Evolutionary conservation across 2,329 filamentous ascomycete genomes (phyloP), one percentile per base, ranked within the genome.

Genomic region (Monosporascus sp.): DNA sequence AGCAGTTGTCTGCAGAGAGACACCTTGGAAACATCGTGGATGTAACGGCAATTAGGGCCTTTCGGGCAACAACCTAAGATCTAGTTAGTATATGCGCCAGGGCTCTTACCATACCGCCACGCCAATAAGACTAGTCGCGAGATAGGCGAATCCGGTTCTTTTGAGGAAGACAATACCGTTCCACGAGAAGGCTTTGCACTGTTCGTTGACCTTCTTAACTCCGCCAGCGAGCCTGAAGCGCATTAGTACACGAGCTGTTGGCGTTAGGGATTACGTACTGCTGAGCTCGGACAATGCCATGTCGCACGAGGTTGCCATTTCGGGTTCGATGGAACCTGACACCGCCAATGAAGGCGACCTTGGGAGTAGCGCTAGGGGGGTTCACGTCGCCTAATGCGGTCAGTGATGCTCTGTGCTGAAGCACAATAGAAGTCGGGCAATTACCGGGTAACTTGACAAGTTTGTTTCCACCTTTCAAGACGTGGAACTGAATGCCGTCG

Each of bases 1-100:
- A 97, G 78, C 68, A 88, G 91, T 51, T 89, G 85, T 72, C 90
- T 94, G 83, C 94, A 99, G 52, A 94, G 85, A 52, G 93, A 89
- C 64, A 96, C 89, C 73, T 90, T 96, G 67, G 83, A 77, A 43
- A 88, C 82, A 66, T 99, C 89, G 77, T 99, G 94, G 48, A 85
- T 75, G 67, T 88, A 94, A 52, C 82, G 86, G 71, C 94, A 99
- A 47, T 74, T 76, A 7, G 88, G 87, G 54, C 93, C 92, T 70
- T 90, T 90, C 52, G 84, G 78, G 70, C 94, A 99, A 59, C 86
- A 87, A 74, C 94, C 94, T 96, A 60, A 49, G 61, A 47, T 51
- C 45, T 48, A 46, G 75, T 82, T 70, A 82, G 79, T 77, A 55
- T 56, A 22, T 48, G 50, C 41, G 50, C 52, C 14, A 61, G 65